Evolutionary conservation across 2,329 filamentous ascomycete species (phyloP), one percentile per base, ranked within the genome.

Genomic region (Cladosporium oxysporum): DNA sequence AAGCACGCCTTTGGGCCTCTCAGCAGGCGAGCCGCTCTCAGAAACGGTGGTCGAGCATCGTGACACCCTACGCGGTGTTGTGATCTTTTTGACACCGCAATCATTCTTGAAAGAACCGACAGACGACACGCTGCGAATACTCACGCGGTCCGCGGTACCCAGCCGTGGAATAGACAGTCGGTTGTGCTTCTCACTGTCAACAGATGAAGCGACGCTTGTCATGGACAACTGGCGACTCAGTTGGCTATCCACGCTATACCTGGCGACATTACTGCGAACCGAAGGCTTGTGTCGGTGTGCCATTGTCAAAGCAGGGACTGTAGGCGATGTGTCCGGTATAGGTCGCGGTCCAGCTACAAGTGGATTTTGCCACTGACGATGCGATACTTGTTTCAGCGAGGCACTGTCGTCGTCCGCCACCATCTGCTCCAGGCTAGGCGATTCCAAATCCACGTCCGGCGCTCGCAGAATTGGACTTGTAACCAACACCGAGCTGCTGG

Each of bases 401-500:
- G 72, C 71, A 52, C 69, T 62, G n/a, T 72, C 71, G 18, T 71
- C 70, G 3, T 74, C 70, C 2, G 70, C 69, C 5, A 74, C 68
- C 12, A 72, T 65, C 21, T 74, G 62, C 37, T 74, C 72, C 2
- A 75, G 66, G 16, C 68, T 73, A 10, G 73, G 73, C 2, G 73
- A 74, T 6, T 63, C 59, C 21, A 70, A 37, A 37, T 68, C 47
- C 5, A 69, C 65, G 16, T 68, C 70, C 18, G 67, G 65, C 14
- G 68, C 58, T 29, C 66, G 67, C 11, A 77, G 61, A 11, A 77
- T 71, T 1, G 79, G 78, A 64, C 78, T 81, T 3, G 72, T 77
- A 3, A 77, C 73, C 10, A 82, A 72, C 11, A 82, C 79, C 0
- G 78, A 79, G 66, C 79, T 81, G 16, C 76, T 71, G 1, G 75